A percentile compares a stretch with the other conserved stretches of the same genome.
Evolutionary conservation across 2,329 filamentous ascomycete genomes (phyloP).

Genomic region (Lizonia empirigonia): DNA sequence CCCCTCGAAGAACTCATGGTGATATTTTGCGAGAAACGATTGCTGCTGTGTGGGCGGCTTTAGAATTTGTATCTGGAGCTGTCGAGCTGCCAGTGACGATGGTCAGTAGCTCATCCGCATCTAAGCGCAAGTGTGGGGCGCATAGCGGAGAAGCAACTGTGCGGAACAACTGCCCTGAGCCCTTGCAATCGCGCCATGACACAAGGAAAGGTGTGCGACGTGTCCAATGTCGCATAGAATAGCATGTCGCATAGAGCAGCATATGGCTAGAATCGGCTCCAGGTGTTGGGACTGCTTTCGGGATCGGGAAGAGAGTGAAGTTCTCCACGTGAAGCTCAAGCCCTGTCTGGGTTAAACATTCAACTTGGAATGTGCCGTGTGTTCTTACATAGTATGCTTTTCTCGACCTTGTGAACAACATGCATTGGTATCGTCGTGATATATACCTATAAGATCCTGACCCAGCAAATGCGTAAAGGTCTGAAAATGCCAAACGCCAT

Average conservation of each 20-base stretch:
- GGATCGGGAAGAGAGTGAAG: neutral
- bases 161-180: conserved; percentile 14
- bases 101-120: conserved; percentile 28
- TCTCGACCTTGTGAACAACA: conserved; percentile 8
- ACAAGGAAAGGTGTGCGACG: conserved; percentile 1
- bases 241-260: conserved; percentile 23
- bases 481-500: conserved; percentile 13
- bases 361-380: neutral
- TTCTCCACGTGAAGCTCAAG: conserved; percentile 2
- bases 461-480: conserved; percentile 13
- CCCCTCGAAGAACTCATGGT: conserved; percentile 43
- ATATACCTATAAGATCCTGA: conserved; percentile 18
- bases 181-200: conserved; percentile 7
- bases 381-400: too few relatives aligned
- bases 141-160: conserved; percentile 9
- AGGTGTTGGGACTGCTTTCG: neutral
- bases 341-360: neutral
- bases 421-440: conserved; percentile 24
- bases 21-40: conserved; percentile 4
- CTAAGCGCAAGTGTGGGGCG: conserved; percentile 33
- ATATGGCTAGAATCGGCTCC: conserved; percentile 29
- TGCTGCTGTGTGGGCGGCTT: conserved; percentile 6
- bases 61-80: conserved; percentile 32
- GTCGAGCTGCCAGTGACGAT: conserved; percentile 21
- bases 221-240: conserved; percentile 29